A percentile compares a stretch with the other conserved stretches of the same genome.
phyloP scores from a whole-genome alignment of 2,329 filamentous ascomycete genomes.

The Xylariaceae sp. region DNA sequence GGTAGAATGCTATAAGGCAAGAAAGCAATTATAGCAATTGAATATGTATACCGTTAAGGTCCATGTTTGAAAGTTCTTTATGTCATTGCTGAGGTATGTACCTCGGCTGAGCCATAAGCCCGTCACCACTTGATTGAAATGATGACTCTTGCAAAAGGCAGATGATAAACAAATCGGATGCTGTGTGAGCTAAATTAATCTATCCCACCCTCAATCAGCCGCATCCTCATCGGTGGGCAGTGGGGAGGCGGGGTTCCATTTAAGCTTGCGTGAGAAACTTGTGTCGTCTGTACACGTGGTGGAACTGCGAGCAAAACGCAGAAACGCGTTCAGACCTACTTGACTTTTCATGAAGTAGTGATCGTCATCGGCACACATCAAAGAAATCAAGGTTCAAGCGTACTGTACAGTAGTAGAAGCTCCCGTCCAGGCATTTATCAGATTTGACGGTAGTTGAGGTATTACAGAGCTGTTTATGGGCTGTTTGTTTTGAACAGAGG shows the following conservation, averaged over 20 bases:
- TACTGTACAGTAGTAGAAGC: neutral
- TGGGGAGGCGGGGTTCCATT: slow-evolving; percentile 17
- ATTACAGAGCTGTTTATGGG: no score
- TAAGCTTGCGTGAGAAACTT: slow-evolving; percentile 20
- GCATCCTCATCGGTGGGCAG: slow-evolving; percentile 13
- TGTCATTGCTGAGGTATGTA: neutral
- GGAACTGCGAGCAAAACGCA: slow-evolving; percentile 10
- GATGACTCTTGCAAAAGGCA: neutral
- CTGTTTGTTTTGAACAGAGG: neutral
- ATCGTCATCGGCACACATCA: no score
- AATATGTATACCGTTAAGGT: neutral
- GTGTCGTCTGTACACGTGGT: slow-evolving; percentile 13
- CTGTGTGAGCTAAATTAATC: neutral
- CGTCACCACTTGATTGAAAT: neutral
- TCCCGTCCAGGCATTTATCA: no score
- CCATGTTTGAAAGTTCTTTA: neutral
- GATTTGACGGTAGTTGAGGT: no score
- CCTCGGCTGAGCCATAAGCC: neutral
- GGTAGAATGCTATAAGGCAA: neutral
- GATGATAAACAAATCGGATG: neutral
- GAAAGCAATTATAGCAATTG: neutral
- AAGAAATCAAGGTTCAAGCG: slow-evolving; percentile 6
- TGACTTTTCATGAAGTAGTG: no score
- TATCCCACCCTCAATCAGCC: slow-evolving; percentile 17
- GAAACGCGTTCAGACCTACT: slow-evolving; percentile 4